Conservation (phyloP, 176 grass and related monocot genomes). For the Avena sativa region DNA sequence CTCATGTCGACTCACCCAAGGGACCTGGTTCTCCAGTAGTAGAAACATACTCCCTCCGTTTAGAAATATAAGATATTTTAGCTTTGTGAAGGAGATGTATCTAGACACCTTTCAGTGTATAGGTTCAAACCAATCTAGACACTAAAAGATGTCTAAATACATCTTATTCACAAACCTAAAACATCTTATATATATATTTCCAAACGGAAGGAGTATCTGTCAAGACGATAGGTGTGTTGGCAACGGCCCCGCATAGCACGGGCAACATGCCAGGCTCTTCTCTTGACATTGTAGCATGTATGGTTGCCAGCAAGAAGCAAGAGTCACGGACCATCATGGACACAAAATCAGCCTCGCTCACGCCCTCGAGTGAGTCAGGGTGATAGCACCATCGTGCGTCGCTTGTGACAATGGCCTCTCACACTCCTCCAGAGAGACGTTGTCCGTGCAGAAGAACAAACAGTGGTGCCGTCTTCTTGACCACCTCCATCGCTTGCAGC, state of each 20-base stretch:
- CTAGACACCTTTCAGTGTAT: no score
- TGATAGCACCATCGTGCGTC: neutral
- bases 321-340: constrained; percentile 25
- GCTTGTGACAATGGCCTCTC: neutral
- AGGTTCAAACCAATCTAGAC: no score
- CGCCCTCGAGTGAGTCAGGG: neutral
- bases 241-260: neutral
- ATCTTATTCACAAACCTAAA: no score
- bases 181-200: no score
- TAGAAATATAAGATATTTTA: no score
- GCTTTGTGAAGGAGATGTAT: no score
- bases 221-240: neutral
- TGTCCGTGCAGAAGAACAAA: neutral
- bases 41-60: no score
- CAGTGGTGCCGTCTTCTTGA: neutral
- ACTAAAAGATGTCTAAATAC: no score
- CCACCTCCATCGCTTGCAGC: neutral
- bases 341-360: neutral
- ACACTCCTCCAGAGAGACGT: neutral
- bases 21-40: constrained; percentile 21
- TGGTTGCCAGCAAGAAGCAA: constrained; percentile 3
- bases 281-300: neutral
- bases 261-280: neutral
- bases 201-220: neutral
- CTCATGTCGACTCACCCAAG: neutral